Percentiles rank a stretch among this genome's conserved stretches.
phyloP scores from a whole-genome alignment of 768 basidiomycete genomes.

The Auriscalpium microsporum region DNA sequence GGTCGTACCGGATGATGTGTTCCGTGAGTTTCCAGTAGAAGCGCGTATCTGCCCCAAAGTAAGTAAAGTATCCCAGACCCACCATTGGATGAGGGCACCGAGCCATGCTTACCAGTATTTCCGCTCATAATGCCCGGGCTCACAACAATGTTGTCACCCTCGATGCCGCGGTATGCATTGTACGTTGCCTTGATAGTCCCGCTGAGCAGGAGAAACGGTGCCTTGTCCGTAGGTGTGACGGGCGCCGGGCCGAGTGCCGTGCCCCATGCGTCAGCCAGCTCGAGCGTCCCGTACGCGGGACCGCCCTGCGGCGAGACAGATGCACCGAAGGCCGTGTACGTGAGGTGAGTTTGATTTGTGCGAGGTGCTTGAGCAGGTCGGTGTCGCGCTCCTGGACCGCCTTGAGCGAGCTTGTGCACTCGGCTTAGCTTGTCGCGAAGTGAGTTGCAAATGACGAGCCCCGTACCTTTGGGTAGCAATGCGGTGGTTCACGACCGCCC shows the following conservation, averaged over 20 bases:
- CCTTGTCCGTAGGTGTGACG: conserved; percentile 30
- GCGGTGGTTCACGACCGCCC: conserved; percentile 27
- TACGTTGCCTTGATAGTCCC: conserved; percentile 35
- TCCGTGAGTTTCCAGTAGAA: conserved; percentile 11
- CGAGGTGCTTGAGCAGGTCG: conserved; percentile 20
- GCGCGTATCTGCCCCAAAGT: conserved; percentile 9
- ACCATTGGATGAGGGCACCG: background rate
- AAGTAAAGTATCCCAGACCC: background rate
- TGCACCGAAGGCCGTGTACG: conserved; percentile 33
- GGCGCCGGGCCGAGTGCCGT: conserved; percentile 33
- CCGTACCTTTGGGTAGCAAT: conserved; percentile 25
- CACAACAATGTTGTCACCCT: conserved; percentile 23
- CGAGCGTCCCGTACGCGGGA: conserved; percentile 28
- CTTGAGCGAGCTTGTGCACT: conserved; percentile 20
- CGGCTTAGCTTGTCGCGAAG: background rate
- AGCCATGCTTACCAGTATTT: conserved; percentile 24
- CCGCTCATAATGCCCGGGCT: conserved; percentile 31
- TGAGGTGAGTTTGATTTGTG: conserved; percentile 30
- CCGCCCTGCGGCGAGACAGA: conserved; percentile 16
- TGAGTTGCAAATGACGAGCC: too few species aligned
- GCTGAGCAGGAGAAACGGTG: conserved; percentile 31
- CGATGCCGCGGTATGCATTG: conserved; percentile 22
- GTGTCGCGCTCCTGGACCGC: conserved; percentile 24
- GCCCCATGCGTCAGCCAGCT: conserved; percentile 29
- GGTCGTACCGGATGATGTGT: conserved; percentile 12